Conservation (phyloP, 2,329 filamentous ascomycete species). For the Ascochyta viciae-villosae region DNA sequence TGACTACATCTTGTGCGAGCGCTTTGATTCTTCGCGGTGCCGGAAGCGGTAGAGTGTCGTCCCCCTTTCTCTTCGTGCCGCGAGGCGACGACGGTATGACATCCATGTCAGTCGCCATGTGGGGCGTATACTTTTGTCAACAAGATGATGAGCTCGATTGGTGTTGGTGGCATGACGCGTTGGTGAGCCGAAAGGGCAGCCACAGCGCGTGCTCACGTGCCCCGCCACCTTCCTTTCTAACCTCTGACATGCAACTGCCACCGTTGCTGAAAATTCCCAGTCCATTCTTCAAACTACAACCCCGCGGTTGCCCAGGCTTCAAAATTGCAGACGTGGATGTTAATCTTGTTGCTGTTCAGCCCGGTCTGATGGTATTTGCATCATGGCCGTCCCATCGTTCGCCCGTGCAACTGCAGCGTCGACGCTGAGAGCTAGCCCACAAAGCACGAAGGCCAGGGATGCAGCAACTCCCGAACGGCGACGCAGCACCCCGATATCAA, state of each 20-base stretch:
- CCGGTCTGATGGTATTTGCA: not conserved
- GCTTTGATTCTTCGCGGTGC: constrained; percentile 67
- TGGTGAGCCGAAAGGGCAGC: constrained; percentile 13
- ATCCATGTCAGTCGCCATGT: constrained; percentile 44
- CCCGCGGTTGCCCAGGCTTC: not conserved
- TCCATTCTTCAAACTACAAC: not conserved
- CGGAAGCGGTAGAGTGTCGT: constrained; percentile 43
- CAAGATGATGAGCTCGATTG: not conserved
- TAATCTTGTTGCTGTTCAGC: no score
- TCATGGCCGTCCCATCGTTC: constrained; percentile 29
- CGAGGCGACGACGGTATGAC: constrained; percentile 35
- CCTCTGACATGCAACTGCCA: constrained; percentile 20
- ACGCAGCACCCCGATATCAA: not conserved
- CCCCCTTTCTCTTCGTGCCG: constrained; percentile 47
- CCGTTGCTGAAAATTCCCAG: not conserved
- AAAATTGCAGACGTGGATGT: no score
- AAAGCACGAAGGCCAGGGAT: not conserved
- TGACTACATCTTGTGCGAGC: constrained; percentile 89
- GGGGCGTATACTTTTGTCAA: not conserved
- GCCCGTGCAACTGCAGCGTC: constrained; percentile 30
- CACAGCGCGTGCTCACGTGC: constrained; percentile 25
- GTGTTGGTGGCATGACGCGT: constrained; percentile 16
- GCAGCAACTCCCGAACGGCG: not conserved
- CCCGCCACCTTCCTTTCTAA: constrained; percentile 16
- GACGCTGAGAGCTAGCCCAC: constrained; percentile 9